These are phyloP conservation scores for Xylariaceae sp. DNA, from an alignment of 2,329 filamentous ascomycete species.

Conservation along the genomic window DNA sequence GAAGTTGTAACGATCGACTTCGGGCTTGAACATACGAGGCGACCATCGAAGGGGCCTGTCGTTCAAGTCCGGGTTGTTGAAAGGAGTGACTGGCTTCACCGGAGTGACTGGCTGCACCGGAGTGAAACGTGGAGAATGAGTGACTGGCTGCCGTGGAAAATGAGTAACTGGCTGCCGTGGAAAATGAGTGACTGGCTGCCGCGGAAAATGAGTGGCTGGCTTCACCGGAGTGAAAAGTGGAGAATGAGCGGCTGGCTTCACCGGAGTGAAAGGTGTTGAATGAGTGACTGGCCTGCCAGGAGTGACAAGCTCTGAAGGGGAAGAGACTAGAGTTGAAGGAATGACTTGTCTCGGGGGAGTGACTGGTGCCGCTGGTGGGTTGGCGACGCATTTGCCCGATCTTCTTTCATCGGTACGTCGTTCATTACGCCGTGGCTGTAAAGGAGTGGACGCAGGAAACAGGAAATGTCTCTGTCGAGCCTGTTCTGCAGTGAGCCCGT, in stretches of 20 bases:
- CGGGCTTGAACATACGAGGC: slow-evolving; percentile 22
- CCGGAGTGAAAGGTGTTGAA: no score
- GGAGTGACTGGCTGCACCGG: not conserved
- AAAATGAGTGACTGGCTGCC: not conserved
- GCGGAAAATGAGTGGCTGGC: not conserved
- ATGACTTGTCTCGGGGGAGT: not conserved
- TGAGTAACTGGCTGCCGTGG: not conserved
- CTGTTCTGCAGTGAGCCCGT: not conserved
- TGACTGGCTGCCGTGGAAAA: no score
- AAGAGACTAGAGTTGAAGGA: no score
- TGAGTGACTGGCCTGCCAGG: no score
- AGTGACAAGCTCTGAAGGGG: no score
- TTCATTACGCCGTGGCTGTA: not conserved
- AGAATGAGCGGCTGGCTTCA: not conserved
- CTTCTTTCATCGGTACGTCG: slow-evolving; percentile 1
- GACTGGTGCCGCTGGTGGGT: not conserved
- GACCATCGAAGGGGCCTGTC: slow-evolving; percentile 17
- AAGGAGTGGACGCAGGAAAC: not conserved
- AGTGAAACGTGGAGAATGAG: not conserved
- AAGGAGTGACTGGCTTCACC: slow-evolving; percentile 7
- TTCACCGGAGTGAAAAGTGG: no score
- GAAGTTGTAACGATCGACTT: slow-evolving; percentile 21
- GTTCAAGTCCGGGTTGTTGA: slow-evolving; percentile 19
- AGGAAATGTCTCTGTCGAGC: not conserved
- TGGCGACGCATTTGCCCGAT: slow-evolving; percentile 1